phyloP scores from a whole-genome alignment of 805 yeast species.

The Starmerella bombicola region DNA sequence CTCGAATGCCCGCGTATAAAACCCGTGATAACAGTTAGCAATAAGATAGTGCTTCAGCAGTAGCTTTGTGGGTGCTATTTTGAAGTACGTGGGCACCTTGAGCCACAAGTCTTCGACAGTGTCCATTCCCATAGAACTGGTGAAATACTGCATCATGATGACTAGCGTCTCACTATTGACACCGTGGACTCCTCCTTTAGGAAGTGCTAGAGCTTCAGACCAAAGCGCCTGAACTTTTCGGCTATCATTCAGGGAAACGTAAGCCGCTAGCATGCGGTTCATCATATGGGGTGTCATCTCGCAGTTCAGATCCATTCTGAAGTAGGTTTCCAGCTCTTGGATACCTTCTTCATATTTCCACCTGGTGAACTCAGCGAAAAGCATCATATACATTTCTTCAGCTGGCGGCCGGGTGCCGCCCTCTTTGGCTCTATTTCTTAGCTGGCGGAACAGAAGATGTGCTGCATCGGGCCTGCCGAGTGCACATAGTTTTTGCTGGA shows the following conservation, averaged over 20 bases:
- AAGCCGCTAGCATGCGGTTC: conserved; percentile 54
- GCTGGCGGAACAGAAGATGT: conserved; percentile 45
- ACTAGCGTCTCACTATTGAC: conserved; percentile 51
- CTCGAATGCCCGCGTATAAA: conserved; percentile 43
- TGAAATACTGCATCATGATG: conserved; percentile 53
- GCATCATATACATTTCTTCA: conserved; percentile 44
- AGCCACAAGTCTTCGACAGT: conserved; percentile 54
- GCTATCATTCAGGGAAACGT: conserved; percentile 44
- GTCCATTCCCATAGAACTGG: conserved; percentile 38
- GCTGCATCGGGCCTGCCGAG: conserved; percentile 50
- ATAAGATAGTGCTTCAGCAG: conserved; percentile 50
- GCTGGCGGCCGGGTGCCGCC: conserved; percentile 42
- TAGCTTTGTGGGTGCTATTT: conserved; percentile 40
- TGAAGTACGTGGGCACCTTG: conserved; percentile 38
- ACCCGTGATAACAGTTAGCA: conserved; percentile 59
- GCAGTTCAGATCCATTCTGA: conserved; percentile 49
- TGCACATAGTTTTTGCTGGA: conserved; percentile 44
- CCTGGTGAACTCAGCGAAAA: conserved; percentile 51
- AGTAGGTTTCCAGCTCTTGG: conserved; percentile 45
- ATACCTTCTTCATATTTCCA: conserved; percentile 52
- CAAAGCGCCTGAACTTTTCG: conserved; percentile 47
- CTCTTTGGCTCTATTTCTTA: conserved; percentile 41
- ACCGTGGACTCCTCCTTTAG: conserved; percentile 34
- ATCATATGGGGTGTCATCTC: conserved; percentile 45
- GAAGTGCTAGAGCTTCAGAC: conserved; percentile 43